Percentiles rank a stretch among this genome's conserved stretches.
Conservation (phyloP, 2,329 filamentous ascomycete species). For the Phaeosphaeriaceae sp. region DNA sequence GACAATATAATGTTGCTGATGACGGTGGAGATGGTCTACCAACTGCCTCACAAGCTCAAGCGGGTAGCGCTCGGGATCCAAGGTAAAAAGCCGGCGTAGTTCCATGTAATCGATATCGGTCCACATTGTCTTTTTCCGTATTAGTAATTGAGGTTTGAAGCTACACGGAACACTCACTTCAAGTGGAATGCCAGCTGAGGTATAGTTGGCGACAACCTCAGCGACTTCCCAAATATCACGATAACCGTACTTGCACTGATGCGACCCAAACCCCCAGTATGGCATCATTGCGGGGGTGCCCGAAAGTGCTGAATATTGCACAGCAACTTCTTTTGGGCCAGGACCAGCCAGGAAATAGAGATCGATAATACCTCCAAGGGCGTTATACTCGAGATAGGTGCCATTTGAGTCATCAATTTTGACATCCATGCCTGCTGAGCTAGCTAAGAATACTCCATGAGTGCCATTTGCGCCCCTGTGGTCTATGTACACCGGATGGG, state of each 20-base stretch:
- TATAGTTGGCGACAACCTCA: conserved; percentile 71
- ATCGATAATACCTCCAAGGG: conserved; percentile 79
- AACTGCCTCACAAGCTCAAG: conserved; percentile 67
- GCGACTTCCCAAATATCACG: conserved; percentile 67
- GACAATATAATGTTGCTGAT: conserved; percentile 73
- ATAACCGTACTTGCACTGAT: conserved; percentile 59
- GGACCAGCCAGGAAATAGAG: conserved; percentile 61
- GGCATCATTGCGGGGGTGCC: conserved; percentile 56
- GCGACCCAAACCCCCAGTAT: conserved; percentile 61
- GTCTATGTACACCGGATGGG: conserved; percentile 78
- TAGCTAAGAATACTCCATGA: conserved; percentile 46
- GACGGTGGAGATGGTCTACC: conserved; percentile 68
- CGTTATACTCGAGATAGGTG: conserved; percentile 80
- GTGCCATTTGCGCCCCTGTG: conserved; percentile 61
- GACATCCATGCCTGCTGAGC: conserved; percentile 67
- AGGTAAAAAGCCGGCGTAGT: conserved; percentile 64
- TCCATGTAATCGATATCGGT: conserved; percentile 76
- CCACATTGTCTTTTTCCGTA: conserved; percentile 71
- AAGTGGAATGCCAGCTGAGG: conserved; percentile 64
- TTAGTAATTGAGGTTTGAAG: background rate
- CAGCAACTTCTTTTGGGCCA: conserved; percentile 53
- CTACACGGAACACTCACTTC: conserved; percentile 22
- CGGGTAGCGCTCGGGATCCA: conserved; percentile 70
- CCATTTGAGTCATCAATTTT: conserved; percentile 70
- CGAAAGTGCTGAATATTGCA: conserved; percentile 56